Conservation (phyloP, 2,329 filamentous ascomycete genomes). For the Curvularia spicifera region DNA sequence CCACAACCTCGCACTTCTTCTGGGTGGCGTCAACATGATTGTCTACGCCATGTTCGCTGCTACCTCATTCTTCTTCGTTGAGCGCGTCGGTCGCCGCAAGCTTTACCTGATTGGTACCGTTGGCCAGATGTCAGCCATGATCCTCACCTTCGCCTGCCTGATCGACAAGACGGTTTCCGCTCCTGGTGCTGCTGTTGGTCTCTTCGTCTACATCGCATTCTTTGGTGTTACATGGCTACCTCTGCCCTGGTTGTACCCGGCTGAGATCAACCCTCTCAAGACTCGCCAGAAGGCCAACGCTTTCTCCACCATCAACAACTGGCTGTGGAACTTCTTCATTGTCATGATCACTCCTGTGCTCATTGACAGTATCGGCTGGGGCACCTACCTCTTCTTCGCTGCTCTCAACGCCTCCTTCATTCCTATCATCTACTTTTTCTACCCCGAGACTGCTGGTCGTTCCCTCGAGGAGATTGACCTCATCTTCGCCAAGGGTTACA, state of each 20-base stretch:
- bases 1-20: slow-evolving; percentile 53
- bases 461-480: slow-evolving; percentile 61
- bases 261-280: slow-evolving; percentile 62
- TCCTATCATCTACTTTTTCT: slow-evolving; percentile 62
- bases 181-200: slow-evolving; percentile 62
- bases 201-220: slow-evolving; percentile 73
- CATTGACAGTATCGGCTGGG: slow-evolving; percentile 48
- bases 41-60: slow-evolving; percentile 63
- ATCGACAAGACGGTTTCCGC: slow-evolving; percentile 48
- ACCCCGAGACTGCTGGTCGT: slow-evolving; percentile 61
- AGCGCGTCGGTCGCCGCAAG: slow-evolving; percentile 62
- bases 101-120: slow-evolving; percentile 53
- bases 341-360: slow-evolving; percentile 55
- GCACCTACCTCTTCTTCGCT: slow-evolving; percentile 58
- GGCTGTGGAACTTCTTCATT: slow-evolving; percentile 59
- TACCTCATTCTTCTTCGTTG: slow-evolving; percentile 68
- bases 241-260: slow-evolving; percentile 64
- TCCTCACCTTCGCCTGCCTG: slow-evolving; percentile 51
- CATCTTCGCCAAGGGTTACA: slow-evolving; percentile 53
- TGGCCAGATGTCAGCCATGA: slow-evolving; percentile 60
- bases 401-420: slow-evolving; percentile 61
- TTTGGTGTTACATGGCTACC: slow-evolving; percentile 71
- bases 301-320: slow-evolving; percentile 61
- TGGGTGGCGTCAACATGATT: slow-evolving; percentile 61
- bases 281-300: slow-evolving; percentile 64